Conservation (phyloP, 352 stramenopile genomes). For the Phytophthora palmivora region DNA sequence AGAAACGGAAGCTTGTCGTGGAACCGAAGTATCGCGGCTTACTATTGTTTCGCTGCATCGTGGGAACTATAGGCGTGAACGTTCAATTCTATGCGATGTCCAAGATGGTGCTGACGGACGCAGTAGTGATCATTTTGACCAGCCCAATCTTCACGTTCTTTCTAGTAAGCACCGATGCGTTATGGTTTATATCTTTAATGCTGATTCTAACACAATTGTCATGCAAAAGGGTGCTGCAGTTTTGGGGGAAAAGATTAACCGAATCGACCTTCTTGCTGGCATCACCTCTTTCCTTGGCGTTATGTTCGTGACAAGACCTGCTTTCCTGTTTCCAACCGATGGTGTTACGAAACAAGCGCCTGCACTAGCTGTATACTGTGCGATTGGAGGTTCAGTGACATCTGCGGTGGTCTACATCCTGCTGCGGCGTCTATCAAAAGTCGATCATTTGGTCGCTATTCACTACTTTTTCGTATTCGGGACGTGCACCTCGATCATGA, state of each 20-base stretch:
- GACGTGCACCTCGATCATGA: constrained; percentile 39
- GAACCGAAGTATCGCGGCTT: constrained; percentile 39
- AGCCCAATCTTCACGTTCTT: constrained; percentile 70
- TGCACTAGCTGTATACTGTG: constrained; percentile 40
- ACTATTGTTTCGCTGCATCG: constrained; percentile 59
- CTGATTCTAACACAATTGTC: neutral
- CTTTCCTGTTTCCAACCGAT: constrained; percentile 54
- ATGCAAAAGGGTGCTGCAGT: constrained; percentile 24
- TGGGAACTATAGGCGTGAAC: constrained; percentile 58
- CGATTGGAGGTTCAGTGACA: constrained; percentile 37
- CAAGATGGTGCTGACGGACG: constrained; percentile 79
- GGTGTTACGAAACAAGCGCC: constrained; percentile 19
- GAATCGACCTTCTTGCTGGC: constrained; percentile 46
- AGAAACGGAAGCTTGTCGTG: constrained; percentile 48
- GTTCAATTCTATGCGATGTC: constrained; percentile 70
- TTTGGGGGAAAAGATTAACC: constrained; percentile 55
- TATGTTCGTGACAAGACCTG: constrained; percentile 61
- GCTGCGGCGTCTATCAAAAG: constrained; percentile 43
- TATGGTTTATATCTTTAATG: neutral
- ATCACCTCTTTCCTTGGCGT: constrained; percentile 64
- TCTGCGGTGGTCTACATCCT: constrained; percentile 49
- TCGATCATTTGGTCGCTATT: constrained; percentile 44
- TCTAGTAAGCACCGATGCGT: constrained; percentile 37
- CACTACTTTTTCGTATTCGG: constrained; percentile 58
- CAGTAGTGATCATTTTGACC: constrained; percentile 54